phyloP scores from a whole-genome alignment of 2,329 filamentous ascomycete genomes.

The Colletotrichum camelliae region DNA sequence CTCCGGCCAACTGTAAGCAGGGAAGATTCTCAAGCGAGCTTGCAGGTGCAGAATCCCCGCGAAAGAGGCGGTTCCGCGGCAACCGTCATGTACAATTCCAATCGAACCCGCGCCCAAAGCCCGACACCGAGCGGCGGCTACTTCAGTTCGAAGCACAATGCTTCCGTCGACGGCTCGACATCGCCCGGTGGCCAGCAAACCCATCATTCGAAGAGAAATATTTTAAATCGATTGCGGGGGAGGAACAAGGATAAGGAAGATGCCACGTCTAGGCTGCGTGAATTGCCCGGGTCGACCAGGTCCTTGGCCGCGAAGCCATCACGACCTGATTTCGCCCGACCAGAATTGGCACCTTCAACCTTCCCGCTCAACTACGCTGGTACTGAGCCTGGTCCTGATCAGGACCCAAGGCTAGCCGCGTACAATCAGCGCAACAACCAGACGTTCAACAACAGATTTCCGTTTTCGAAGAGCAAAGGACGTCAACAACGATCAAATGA shows the following conservation, averaged over 20 bases:
- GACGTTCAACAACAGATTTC: conserved; percentile 68
- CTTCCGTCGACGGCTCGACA: conserved; percentile 56
- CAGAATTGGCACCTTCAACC: conserved; percentile 43
- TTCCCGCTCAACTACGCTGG: conserved; percentile 34
- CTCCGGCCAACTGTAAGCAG: conserved; percentile 76
- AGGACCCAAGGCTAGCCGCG: conserved; percentile 26
- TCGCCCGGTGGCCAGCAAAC: conserved; percentile 51
- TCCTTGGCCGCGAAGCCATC: conserved; percentile 58
- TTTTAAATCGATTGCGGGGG: conserved; percentile 56
- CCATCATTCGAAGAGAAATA: conserved; percentile 52
- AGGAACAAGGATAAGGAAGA: conserved; percentile 63
- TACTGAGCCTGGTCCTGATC: conserved; percentile 32
- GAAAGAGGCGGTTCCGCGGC: conserved; percentile 54
- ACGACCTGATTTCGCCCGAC: conserved; percentile 48
- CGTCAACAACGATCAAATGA: conserved; percentile 53
- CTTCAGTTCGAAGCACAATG: conserved; percentile 53
- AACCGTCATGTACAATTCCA: conserved; percentile 47
- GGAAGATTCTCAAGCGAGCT: conserved; percentile 70
- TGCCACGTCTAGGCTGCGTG: conserved; percentile 46
- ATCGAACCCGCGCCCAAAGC: conserved; percentile 72
- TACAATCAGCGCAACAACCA: conserved; percentile 35
- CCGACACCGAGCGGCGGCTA: conserved; percentile 76
- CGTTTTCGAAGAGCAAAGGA: conserved; percentile 61
- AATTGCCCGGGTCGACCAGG: conserved; percentile 57
- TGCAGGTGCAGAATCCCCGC: conserved; percentile 47